These are phyloP conservation scores for Gossypium davidsonii DNA, from an alignment of 441 rosid genomes.

Conservation along the genomic window DNA sequence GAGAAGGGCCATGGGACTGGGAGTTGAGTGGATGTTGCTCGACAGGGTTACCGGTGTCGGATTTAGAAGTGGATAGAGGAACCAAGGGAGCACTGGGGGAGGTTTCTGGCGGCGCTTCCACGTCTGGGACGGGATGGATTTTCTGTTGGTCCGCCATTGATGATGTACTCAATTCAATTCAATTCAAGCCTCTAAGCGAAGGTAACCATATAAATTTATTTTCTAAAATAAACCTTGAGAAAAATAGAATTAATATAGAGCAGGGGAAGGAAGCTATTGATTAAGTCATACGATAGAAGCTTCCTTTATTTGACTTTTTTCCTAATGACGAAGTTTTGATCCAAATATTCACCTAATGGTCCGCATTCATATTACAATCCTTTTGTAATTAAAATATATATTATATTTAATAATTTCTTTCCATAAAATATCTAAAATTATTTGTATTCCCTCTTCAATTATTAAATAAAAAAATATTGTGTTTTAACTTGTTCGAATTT, in stretches of 20 bases:
- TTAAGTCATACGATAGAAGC: neutral
- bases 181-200: neutral
- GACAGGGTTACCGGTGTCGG: conserved; percentile 33
- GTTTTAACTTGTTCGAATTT: no score
- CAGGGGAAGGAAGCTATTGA: neutral
- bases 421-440: no score
- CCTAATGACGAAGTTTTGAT: neutral
- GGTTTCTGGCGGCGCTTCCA: conserved; percentile 34
- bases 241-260: neutral
- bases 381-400: no score
- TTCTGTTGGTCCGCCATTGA: conserved; percentile 54
- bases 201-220: neutral
- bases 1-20: conserved; percentile 23
- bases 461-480: no score
- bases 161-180: neutral
- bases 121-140: conserved; percentile 57
- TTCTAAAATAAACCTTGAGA: neutral
- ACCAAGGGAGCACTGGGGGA: conserved; percentile 46
- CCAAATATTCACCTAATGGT: neutral
- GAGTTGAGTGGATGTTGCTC: conserved; percentile 21
- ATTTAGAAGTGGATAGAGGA: conserved; percentile 38
- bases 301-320: neutral
- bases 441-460: no score
- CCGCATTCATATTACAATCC: neutral
- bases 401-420: no score